Conservation (phyloP, 257 asterid genomes). For the Plantago elongata region DNA sequence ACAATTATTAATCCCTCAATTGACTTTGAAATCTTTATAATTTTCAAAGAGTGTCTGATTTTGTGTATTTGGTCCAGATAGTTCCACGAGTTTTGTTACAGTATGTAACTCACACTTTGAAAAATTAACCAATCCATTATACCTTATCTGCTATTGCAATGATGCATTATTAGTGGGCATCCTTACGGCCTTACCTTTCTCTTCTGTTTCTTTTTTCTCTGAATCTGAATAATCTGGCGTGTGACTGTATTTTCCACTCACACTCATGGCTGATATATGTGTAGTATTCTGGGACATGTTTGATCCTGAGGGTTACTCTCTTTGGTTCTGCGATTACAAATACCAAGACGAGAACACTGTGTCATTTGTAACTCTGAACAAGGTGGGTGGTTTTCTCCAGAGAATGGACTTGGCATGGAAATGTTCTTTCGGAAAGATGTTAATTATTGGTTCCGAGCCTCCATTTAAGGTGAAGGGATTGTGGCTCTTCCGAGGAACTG, state of each 20-base stretch:
- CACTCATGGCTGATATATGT: not conserved
- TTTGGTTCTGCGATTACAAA: constrained; percentile 93
- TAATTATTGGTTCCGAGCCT: constrained; percentile 44
- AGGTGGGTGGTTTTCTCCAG: constrained; percentile 86
- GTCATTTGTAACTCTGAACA: constrained; percentile 84
- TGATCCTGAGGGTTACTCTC: constrained; percentile 91
- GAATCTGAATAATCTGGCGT: too few relatives aligned
- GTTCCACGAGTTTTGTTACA: not conserved
- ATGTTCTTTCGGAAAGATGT: constrained; percentile 90
- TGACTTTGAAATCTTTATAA: too few relatives aligned
- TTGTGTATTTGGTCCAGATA: too few relatives aligned
- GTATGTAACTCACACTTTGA: not conserved
- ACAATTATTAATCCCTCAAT: too few relatives aligned
- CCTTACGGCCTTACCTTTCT: too few relatives aligned
- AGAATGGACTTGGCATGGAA: constrained; percentile 89
- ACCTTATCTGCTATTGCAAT: too few relatives aligned
- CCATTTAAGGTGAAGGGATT: constrained; percentile 84
- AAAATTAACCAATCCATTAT: too few relatives aligned
- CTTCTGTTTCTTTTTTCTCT: too few relatives aligned
- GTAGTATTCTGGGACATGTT: constrained; percentile 97
- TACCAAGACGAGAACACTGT: constrained; percentile 86
- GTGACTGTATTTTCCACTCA: too few relatives aligned
- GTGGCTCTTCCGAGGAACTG: constrained; percentile 94
- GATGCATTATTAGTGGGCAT: too few relatives aligned
- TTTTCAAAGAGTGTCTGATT: too few relatives aligned